These are phyloP conservation scores for Wickerhamiella sorbophila DNA, from an alignment of 805 yeast species.

Conservation along the genomic window DNA sequence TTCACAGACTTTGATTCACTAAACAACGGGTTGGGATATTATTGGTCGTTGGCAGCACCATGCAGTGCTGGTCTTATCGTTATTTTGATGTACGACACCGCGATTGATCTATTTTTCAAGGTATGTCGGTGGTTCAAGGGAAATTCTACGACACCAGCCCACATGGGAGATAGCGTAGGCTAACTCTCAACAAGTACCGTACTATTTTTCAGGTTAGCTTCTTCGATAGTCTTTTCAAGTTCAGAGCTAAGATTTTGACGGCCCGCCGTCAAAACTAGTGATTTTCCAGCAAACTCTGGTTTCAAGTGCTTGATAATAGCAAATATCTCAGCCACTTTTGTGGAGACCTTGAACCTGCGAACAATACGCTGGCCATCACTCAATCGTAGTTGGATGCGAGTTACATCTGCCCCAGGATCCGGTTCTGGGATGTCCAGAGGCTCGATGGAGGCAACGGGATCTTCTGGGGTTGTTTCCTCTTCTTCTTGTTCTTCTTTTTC, in stretches of 20 bases:
- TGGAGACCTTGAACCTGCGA: conserved; percentile 47
- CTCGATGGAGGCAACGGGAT: conserved; percentile 35
- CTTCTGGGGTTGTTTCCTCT: conserved; percentile 20
- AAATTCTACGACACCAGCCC: too few species aligned
- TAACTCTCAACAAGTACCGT: conserved; percentile 52
- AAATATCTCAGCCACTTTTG: conserved; percentile 45
- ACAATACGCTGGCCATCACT: conserved; percentile 78
- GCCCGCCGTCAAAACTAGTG: conserved; percentile 45
- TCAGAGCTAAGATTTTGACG: conserved; percentile 42
- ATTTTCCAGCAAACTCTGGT: conserved; percentile 29
- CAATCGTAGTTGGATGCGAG: conserved; percentile 73
- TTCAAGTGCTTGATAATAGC: conserved; percentile 52
- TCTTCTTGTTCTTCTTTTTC: background rate
- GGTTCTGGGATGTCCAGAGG: conserved; percentile 54
- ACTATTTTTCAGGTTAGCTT: conserved; percentile 71
- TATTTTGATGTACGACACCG: conserved; percentile 19
- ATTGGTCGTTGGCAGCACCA: conserved; percentile 36
- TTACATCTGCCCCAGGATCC: conserved; percentile 34
- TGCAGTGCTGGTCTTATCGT: conserved; percentile 21
- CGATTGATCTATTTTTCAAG: conserved; percentile 3
- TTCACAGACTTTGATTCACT: conserved; percentile 32
- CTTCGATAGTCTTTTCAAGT: conserved; percentile 46
- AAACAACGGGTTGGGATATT: conserved; percentile 28
- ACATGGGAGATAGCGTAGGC: conserved; percentile 2
- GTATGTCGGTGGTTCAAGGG: conserved; percentile 16